These are phyloP conservation scores for Candida saitoana DNA, from an alignment of 805 yeast genomes.

Conservation along the genomic window DNA sequence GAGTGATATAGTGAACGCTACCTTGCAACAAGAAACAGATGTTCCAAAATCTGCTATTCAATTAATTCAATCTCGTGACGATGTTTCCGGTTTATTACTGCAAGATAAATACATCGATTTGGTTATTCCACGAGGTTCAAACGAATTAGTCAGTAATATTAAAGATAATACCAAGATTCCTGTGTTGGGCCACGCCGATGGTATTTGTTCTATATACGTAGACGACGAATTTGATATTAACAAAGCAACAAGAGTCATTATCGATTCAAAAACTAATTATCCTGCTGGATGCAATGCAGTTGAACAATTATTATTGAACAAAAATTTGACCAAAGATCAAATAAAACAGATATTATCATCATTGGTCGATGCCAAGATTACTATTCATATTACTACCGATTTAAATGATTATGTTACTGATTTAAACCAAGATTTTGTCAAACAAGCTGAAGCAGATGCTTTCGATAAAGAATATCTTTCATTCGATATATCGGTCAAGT, in stretches of 20 bases:
- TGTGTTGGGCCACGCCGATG: constrained; percentile 98
- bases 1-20: constrained; percentile 63
- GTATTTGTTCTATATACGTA: constrained; percentile 85
- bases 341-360: constrained; percentile 27
- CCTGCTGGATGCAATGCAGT: constrained; percentile 99
- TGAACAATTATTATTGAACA: constrained; percentile 74
- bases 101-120: constrained; percentile 91
- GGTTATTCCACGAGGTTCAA: constrained; percentile 98
- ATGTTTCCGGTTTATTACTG: constrained; percentile 74
- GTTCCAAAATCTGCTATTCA: constrained; percentile 84
- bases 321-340: constrained; percentile 28
- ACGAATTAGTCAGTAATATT: constrained; percentile 81
- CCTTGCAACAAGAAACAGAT: constrained; percentile 54
- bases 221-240: constrained; percentile 72
- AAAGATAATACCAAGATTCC: constrained; percentile 90
- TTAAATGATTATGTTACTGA: constrained; percentile 27
- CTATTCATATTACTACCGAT: constrained; percentile 62
- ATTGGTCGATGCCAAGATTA: constrained; percentile 63
- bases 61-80: constrained; percentile 82
- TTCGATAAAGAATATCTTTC: constrained; percentile 83
- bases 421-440: constrained; percentile 25
- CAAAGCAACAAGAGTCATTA: constrained; percentile 70
- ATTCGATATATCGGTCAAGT: constrained; percentile 72
- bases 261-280: constrained; percentile 91
- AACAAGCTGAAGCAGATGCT: constrained; percentile 58